These are phyloP conservation scores for Conidiobolus incongruus DNA, from an alignment of 371 early-diverging fungal species.

Conservation along the genomic window DNA sequence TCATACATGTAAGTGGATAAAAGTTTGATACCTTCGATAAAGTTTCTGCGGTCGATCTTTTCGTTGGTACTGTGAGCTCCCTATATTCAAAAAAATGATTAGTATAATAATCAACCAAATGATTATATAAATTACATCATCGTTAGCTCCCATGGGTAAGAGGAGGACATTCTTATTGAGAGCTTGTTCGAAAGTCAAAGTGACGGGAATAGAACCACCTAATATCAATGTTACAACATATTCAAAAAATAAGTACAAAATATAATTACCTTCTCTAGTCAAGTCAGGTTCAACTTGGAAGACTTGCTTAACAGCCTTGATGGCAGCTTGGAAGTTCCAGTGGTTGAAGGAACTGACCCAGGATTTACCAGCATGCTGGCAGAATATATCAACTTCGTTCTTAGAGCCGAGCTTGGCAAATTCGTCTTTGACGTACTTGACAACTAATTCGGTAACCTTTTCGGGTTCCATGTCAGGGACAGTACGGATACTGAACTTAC, in stretches of 20 bases:
- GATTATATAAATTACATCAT: slow-evolving; percentile 4
- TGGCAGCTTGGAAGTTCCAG: slow-evolving; percentile 78
- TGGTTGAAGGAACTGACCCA: slow-evolving; percentile 85
- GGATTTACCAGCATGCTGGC: slow-evolving; percentile 68
- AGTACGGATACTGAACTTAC: slow-evolving; percentile 90
- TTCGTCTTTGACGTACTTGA: slow-evolving; percentile 44
- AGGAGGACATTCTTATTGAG: slow-evolving; percentile 73
- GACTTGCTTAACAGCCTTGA: slow-evolving; percentile 71
- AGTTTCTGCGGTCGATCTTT: slow-evolving; percentile 80
- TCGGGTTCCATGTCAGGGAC: slow-evolving; percentile 81
- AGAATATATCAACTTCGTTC: slow-evolving; percentile 48
- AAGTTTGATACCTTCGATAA: slow-evolving; percentile 83
- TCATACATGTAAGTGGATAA: slow-evolving; percentile 77
- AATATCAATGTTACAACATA: no score
- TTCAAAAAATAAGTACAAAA: no score
- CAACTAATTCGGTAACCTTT: slow-evolving; percentile 45
- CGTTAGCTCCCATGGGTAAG: slow-evolving; percentile 75
- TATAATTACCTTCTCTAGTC: slow-evolving; percentile 59
- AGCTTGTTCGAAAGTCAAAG: slow-evolving; percentile 88
- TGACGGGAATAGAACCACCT: slow-evolving; percentile 90
- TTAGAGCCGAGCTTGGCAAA: slow-evolving; percentile 74
- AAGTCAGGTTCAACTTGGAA: slow-evolving; percentile 78
- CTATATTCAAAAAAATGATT: no score
- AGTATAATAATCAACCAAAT: no score
- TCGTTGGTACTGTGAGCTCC: slow-evolving; percentile 97